Percentiles rank a stretch among this genome's conserved stretches.
Evolutionary conservation across 129 eudicot genomes (phyloP).

Genomic region (Pulicaria dysenterica): DNA sequence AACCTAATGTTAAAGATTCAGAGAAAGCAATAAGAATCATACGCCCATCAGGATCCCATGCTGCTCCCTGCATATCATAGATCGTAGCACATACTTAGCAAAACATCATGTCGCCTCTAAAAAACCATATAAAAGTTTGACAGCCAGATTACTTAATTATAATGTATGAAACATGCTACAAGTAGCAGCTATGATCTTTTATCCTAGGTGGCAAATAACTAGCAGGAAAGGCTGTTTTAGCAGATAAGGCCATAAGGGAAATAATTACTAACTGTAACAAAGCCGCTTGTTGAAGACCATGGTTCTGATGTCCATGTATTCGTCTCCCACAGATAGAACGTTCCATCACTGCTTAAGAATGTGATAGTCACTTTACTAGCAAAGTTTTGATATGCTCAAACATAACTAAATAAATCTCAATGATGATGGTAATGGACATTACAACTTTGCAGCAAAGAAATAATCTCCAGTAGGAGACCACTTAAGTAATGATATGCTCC

Average conservation of each 20-base stretch:
- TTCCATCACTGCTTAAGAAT: constrained; percentile 73
- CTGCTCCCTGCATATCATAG: constrained; percentile 72
- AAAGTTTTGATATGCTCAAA: neutral
- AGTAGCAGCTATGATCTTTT: constrained; percentile 1
- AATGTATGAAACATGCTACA: constrained; percentile 3
- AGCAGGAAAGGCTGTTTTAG: neutral
- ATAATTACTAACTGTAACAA: constrained; percentile 70
- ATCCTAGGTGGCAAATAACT: constrained; percentile 6
- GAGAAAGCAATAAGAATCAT: constrained; percentile 86
- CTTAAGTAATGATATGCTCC: constrained; percentile 83
- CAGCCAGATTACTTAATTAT: constrained; percentile 11
- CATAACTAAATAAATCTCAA: constrained; percentile 2
- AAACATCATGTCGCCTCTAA: constrained; percentile 11
- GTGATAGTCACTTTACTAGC: neutral
- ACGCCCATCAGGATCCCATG: constrained; percentile 99
- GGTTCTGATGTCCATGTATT: constrained; percentile 97
- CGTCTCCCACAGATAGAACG: constrained; percentile 99
- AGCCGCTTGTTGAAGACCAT: constrained; percentile 96
- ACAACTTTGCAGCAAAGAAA: constrained; percentile 93
- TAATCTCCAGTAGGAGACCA: constrained; percentile 99
- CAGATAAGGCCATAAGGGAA: neutral
- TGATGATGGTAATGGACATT: constrained; percentile 38
- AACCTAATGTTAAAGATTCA: constrained; percentile 83
- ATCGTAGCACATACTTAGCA: constrained; percentile 24
- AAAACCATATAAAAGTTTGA: constrained; percentile 16